phyloP scores from a whole-genome alignment of 164 flowering plant species.

The Pachysandra terminalis region DNA sequence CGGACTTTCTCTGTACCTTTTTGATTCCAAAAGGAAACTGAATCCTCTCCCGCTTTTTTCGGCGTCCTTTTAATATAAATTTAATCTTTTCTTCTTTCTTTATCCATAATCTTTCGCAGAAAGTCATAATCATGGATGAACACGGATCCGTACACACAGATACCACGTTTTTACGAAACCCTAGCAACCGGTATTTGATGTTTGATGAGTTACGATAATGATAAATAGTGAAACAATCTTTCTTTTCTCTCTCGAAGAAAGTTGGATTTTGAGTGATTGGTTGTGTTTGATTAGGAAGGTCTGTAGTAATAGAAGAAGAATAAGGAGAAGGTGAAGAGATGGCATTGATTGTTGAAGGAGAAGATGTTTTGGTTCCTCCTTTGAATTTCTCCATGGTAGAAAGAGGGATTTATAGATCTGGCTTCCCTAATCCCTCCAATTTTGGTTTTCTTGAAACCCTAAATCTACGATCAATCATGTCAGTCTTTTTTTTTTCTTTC shows the following conservation, averaged over 20 bases:
- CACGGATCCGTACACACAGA: background rate
- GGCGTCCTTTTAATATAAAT: too few relatives aligned
- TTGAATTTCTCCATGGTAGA: constrained; percentile 57
- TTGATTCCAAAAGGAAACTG: too few relatives aligned
- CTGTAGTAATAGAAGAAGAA: background rate
- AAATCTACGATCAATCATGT: constrained; percentile 61
- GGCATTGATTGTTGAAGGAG: constrained; percentile 27
- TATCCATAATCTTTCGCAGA: background rate
- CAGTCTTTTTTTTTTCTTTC: background rate
- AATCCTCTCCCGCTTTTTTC: too few relatives aligned
- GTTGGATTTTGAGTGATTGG: too few relatives aligned
- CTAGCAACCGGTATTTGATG: background rate
- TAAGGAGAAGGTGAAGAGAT: constrained; percentile 8
- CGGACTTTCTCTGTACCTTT: too few relatives aligned
- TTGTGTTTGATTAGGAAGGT: too few relatives aligned
- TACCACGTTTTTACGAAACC: background rate
- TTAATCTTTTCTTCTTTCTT: background rate
- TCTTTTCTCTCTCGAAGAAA: background rate
- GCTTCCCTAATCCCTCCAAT: constrained; percentile 39
- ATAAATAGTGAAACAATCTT: too few relatives aligned
- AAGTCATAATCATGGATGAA: background rate
- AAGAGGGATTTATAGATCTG: constrained; percentile 54
- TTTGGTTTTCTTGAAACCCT: constrained; percentile 48
- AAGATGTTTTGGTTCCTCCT: constrained; percentile 35
- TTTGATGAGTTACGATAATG: too few relatives aligned